Evolutionary conservation across 1,139 yeast species (phyloP), one percentile per base, ranked within the genome.

Genomic region (Fermentozyma sake): DNA sequence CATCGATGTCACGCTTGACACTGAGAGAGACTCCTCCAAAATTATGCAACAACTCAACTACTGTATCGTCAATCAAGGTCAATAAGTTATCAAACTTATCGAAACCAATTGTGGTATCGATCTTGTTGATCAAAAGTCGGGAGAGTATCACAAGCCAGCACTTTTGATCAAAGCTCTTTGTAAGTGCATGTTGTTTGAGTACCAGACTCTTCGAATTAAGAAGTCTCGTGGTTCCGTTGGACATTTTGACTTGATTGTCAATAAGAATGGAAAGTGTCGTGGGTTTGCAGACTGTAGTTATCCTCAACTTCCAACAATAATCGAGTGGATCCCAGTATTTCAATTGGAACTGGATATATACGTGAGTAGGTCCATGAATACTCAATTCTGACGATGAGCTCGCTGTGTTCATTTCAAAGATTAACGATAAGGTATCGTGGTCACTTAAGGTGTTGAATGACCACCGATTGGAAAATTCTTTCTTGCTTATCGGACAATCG

Each of bases 381-480:
- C 31, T 32, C 2, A 55, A 31, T 12, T 42, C 42, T 4, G 34
- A 27, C 4, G 57, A 41, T 0, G 62, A 48, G 8, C 45, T 42
- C 2, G 38, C 55, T 0, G 62, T 49, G 10, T 52, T 55, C 37
- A 56, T 46, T 15, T 64, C 68, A 32, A 63, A 61, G 24, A 46
- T 49, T 3, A 64, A 14, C 0, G 61, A 51, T 7, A 61, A 12
- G 0, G 65, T 47, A 24, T 59, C 62, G 3, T 32, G 24, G 1
- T 22, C 13, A 1, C 31, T 20, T 6, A 61, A 24, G 11, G 26
- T 27, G 28, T 57, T 61, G 32, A 61, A 52, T 16, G 34, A 35
- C 68, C 69, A 61, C 18, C 45, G 47, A 33, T 65, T 63, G 7
- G 72, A 63, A 35, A 58, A 61, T 11, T 43, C 38, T 24, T 46